Evolutionary conservation across 73 alveolate genomes (phyloP).

Genomic region (Tetrahymena borealis): DNA sequence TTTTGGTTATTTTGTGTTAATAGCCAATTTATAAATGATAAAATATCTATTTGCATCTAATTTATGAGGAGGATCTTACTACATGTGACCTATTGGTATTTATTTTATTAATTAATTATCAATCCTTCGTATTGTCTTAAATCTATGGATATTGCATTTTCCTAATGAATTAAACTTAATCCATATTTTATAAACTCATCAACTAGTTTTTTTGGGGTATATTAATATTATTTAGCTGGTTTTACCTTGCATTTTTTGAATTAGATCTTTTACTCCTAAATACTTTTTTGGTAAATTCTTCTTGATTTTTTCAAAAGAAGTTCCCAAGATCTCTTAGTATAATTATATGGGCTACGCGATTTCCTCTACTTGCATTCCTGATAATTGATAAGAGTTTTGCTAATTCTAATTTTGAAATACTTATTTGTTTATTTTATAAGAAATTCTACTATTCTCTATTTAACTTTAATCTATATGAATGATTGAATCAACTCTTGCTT

Average conservation of each 20-base stretch:
- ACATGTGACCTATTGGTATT: neutral
- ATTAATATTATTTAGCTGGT: no score
- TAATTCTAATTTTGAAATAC: no score
- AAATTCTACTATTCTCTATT: neutral
- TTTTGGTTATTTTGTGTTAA: neutral
- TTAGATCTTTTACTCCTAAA: conserved; percentile 23
- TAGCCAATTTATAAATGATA: neutral
- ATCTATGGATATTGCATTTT: neutral
- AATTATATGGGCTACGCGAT: neutral
- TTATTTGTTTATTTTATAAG: no score
- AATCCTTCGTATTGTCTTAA: neutral
- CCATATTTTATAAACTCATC: neutral
- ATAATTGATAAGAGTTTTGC: no score
- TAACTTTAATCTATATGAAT: neutral
- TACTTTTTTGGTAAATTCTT: conserved; percentile 27
- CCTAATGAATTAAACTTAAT: neutral
- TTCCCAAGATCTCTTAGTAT: neutral
- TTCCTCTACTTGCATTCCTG: no score
- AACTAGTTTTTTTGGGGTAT: no score
- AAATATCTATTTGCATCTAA: neutral
- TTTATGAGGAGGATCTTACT: neutral
- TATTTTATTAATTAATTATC: neutral
- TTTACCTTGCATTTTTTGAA: conserved; percentile 34
- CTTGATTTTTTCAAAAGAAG: conserved; percentile 17
- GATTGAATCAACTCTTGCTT: neutral